Evolutionary conservation across 768 basidiomycete genomes (phyloP).

Genomic region (Termitomyces sp.): DNA sequence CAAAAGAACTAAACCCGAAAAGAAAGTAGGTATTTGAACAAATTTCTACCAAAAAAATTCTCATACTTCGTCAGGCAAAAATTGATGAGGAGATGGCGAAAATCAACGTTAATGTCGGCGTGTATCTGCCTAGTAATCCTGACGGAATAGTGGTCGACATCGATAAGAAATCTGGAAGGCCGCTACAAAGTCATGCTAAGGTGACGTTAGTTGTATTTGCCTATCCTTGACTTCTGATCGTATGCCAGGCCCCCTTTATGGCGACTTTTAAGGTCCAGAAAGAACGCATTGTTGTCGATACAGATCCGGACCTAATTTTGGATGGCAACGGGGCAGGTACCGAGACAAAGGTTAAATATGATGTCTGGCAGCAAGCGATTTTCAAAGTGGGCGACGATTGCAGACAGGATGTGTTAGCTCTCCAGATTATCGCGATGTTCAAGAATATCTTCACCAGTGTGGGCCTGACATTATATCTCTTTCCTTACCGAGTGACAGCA

Average conservation of each 20-base stretch:
- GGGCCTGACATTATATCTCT: slow-evolving; percentile 88
- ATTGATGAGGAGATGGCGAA: slow-evolving; percentile 99
- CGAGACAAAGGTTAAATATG: slow-evolving; percentile 65
- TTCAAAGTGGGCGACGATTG: slow-evolving; percentile 99
- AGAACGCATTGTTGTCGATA: slow-evolving; percentile 64
- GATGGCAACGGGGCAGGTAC: slow-evolving; percentile 57
- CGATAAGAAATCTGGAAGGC: slow-evolving; percentile 94
- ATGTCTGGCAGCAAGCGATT: slow-evolving; percentile 97
- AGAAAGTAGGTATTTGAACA: slow-evolving; percentile 63
- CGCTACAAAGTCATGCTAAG: slow-evolving; percentile 97
- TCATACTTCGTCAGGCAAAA: slow-evolving; percentile 64
- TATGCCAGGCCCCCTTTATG: slow-evolving; percentile 94
- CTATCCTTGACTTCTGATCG: not conserved
- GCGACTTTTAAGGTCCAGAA: slow-evolving; percentile 99
- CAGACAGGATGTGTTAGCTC: slow-evolving; percentile 94
- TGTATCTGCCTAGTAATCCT: slow-evolving; percentile 96
- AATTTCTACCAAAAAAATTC: not conserved
- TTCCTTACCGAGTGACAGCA: slow-evolving; percentile 95
- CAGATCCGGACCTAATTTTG: slow-evolving; percentile 73
- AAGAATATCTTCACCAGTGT: slow-evolving; percentile 93
- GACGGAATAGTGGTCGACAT: slow-evolving; percentile 97
- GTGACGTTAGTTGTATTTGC: slow-evolving; percentile 34
- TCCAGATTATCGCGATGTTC: slow-evolving; percentile 99
- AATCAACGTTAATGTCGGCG: slow-evolving; percentile 89
- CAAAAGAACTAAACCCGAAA: slow-evolving; percentile 92